Conservation (phyloP, 441 rosid genomes). For the Pelargonium myrrhifolium region DNA sequence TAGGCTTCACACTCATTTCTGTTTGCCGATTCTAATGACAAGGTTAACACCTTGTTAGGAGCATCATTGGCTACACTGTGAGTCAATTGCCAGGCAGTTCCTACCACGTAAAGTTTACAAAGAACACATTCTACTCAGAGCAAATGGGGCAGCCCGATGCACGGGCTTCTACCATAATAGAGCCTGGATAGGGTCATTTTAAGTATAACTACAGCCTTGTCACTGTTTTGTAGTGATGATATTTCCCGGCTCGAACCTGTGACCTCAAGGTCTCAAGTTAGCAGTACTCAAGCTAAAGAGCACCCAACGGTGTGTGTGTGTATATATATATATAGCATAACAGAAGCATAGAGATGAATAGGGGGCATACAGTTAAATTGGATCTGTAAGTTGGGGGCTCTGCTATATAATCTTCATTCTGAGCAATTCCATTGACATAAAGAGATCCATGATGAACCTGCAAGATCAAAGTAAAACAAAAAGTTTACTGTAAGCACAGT, state of each 20-base stretch:
- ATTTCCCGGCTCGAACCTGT: too few relatives aligned
- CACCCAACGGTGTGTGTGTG: too few relatives aligned
- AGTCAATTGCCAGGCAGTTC: background rate
- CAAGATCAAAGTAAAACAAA: background rate
- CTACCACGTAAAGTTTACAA: slow-evolving; percentile 2
- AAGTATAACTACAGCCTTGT: too few relatives aligned
- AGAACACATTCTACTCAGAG: background rate
- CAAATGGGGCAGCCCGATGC: background rate
- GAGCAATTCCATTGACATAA: slow-evolving; percentile 38
- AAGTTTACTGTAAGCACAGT: too few relatives aligned
- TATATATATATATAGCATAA: too few relatives aligned
- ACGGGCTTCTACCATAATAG: too few relatives aligned
- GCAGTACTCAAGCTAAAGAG: background rate
- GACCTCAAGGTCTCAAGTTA: too few relatives aligned
- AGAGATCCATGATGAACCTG: slow-evolving; percentile 38
- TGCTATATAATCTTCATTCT: slow-evolving; percentile 30
- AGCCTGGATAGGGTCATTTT: too few relatives aligned
- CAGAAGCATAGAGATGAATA: background rate
- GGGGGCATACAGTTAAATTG: slow-evolving; percentile 24
- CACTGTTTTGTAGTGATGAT: too few relatives aligned
- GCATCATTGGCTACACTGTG: background rate
- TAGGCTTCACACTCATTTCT: slow-evolving; percentile 8
- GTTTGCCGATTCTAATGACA: background rate
- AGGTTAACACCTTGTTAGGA: background rate
- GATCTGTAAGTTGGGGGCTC: slow-evolving; percentile 32